These are phyloP conservation scores for Chaetomium olivaceum DNA, from an alignment of 2,329 filamentous ascomycete genomes.

Conservation along the genomic window DNA sequence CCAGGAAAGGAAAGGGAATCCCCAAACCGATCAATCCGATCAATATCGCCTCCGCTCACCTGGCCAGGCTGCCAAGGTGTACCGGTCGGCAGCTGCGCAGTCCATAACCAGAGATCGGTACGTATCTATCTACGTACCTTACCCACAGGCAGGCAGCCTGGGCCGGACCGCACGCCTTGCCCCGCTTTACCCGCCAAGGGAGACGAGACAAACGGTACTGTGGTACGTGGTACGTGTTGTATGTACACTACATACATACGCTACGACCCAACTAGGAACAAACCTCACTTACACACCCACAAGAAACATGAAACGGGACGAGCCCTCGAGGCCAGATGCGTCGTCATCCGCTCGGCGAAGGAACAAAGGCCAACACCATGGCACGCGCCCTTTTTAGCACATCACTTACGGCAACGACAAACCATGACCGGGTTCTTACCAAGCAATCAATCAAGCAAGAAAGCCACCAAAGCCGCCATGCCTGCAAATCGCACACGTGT, in stretches of 20 bases:
- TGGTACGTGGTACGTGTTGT: no score
- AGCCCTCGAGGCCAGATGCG: not conserved
- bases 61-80: not conserved
- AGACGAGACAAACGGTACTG: not conserved
- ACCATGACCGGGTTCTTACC: not conserved
- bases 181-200: not conserved
- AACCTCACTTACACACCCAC: not conserved
- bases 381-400: not conserved
- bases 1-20: not conserved
- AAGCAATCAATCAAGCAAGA: not conserved
- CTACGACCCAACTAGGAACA: not conserved
- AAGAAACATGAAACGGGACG: not conserved
- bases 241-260: no score
- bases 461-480: no score
- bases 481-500: not conserved
- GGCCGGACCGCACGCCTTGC: not conserved
- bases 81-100: no score
- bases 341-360: not conserved
- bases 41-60: not conserved
- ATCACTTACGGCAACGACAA: not conserved
- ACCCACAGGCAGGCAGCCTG: not conserved
- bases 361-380: not conserved
- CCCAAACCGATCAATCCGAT: constrained; percentile 3
- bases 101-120: no score
- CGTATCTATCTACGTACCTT: no score